Evolutionary conservation across 192 early-diverging fungal species (phyloP), one percentile per base, ranked within the genome.

Genomic region (Phycomyces nitens): DNA sequence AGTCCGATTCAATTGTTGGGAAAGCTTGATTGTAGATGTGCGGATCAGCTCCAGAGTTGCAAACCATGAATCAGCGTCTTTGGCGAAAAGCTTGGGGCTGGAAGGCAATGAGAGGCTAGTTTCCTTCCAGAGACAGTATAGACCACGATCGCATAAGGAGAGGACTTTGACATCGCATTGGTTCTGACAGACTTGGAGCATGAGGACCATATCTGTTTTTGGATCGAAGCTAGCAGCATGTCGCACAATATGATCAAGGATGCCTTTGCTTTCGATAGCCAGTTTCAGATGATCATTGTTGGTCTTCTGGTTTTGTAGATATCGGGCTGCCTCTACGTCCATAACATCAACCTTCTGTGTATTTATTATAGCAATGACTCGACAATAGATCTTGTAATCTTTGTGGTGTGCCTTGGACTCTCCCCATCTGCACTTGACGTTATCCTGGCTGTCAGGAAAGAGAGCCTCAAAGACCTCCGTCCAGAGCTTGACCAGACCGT

Each of bases 211-310:
- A 2, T 23, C 8, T 8, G 2, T 2, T 53, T 8, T 24, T 5
- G 16, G 52, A 53, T 53, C 52, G 23, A 53, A 53, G 22, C 2
- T 22, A 5, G 1, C 5, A 2, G 52, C 20, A 11, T 53, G 20
- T 23, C 24, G 20, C 21, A 53, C 22, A 4, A 53, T 8, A 22
- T 5, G 24, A 22, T 53, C 52, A 5, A 53, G 3, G 12, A 53
- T 53, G 11, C 24, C 52, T 23, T 53, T 53, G 5, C 12, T 22
- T 53, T 53, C 52, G 22, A 53, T 53, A 22, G 21, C n/a, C 5
- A 53, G 21, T 53, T 53, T 53, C 22, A 53, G 11, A 23, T 53
- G 52, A 24, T 53, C 52, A 53, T 53, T 22, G 52, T 53, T 53
- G 52, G 52, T 53, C 24, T 53, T 53, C 11, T 53, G 20, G 20